These are phyloP conservation scores for Trichoderma atroviride DNA, from an alignment of 2,329 filamentous ascomycete genomes.

Conservation along the genomic window DNA sequence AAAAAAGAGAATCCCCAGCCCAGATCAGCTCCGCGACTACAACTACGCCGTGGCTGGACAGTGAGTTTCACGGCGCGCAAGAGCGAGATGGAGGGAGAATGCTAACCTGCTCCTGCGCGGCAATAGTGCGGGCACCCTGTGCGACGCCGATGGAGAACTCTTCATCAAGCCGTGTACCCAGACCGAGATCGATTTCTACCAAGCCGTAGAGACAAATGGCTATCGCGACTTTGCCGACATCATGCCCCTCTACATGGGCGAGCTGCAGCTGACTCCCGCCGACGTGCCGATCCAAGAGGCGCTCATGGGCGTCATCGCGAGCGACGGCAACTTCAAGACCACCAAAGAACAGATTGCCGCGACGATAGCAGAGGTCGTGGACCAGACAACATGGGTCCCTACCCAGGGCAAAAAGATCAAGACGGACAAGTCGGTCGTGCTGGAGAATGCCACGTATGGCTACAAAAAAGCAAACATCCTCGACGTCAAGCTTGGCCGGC, in stretches of 20 bases:
- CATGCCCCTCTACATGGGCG: slow-evolving; percentile 86
- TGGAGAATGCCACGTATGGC: slow-evolving; percentile 80
- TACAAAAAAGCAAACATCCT: slow-evolving; percentile 87
- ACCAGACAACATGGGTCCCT: slow-evolving; percentile 46
- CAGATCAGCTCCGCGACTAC: slow-evolving; percentile 67
- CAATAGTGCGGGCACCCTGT: slow-evolving; percentile 82
- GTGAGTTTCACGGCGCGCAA: slow-evolving; percentile 55
- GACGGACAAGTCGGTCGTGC: slow-evolving; percentile 78
- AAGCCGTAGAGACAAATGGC: slow-evolving; percentile 60
- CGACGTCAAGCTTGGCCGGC: slow-evolving; percentile 86
- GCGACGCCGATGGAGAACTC: slow-evolving; percentile 77
- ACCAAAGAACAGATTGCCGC: slow-evolving; percentile 41
- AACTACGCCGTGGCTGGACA: slow-evolving; percentile 81
- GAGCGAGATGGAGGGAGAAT: background rate
- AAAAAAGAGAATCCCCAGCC: slow-evolving; percentile 51
- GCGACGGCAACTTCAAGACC: slow-evolving; percentile 39
- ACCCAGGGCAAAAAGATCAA: slow-evolving; percentile 63
- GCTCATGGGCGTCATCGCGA: slow-evolving; percentile 48
- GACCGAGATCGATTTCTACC: slow-evolving; percentile 87
- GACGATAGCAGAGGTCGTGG: slow-evolving; percentile 35
- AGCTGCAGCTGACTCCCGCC: slow-evolving; percentile 65
- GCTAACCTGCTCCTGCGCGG: slow-evolving; percentile 10
- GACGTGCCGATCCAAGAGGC: slow-evolving; percentile 53
- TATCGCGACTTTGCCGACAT: slow-evolving; percentile 76
- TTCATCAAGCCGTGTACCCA: slow-evolving; percentile 93